Evolutionary conservation across 2,329 filamentous ascomycete species (phyloP).

Genomic region (Pseudogymnoascus sp.): DNA sequence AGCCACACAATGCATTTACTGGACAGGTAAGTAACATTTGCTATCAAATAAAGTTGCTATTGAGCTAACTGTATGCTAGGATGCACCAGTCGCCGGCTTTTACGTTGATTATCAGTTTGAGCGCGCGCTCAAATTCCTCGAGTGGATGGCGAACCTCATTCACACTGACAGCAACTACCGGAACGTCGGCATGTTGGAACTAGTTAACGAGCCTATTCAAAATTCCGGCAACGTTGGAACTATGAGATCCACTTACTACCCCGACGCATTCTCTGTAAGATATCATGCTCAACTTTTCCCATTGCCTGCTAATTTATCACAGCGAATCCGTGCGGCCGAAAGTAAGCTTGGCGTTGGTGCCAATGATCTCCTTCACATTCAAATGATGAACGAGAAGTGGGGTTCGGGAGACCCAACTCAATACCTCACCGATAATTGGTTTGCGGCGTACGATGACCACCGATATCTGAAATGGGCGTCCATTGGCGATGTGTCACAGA

Average conservation of each 20-base stretch:
- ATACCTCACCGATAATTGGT: constrained; percentile 35
- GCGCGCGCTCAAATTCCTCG: constrained; percentile 46
- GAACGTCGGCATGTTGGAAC: constrained; percentile 50
- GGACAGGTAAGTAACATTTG: constrained; percentile 21
- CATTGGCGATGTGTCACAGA: constrained; percentile 35
- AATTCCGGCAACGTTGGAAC: constrained; percentile 27
- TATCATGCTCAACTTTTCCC: neutral
- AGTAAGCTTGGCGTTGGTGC: constrained; percentile 33
- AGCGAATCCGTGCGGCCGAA: constrained; percentile 43
- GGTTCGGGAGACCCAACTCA: constrained; percentile 45
- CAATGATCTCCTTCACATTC: constrained; percentile 43
- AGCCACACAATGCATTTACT: constrained; percentile 34
- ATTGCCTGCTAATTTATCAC: neutral
- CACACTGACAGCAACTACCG: constrained; percentile 39
- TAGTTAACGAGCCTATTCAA: constrained; percentile 50
- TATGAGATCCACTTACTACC: constrained; percentile 40
- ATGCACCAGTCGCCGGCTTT: constrained; percentile 39
- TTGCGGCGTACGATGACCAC: constrained; percentile 49
- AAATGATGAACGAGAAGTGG: constrained; percentile 47
- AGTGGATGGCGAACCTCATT: constrained; percentile 45
- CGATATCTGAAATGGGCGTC: constrained; percentile 49
- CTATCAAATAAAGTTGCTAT: neutral
- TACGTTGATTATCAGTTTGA: constrained; percentile 49
- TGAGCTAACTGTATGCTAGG: constrained; percentile 18
- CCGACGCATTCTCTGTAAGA: constrained; percentile 34